Base-by-base conservation (phyloP, 441 rosid species). In the Erodium moschatum region DNA sequence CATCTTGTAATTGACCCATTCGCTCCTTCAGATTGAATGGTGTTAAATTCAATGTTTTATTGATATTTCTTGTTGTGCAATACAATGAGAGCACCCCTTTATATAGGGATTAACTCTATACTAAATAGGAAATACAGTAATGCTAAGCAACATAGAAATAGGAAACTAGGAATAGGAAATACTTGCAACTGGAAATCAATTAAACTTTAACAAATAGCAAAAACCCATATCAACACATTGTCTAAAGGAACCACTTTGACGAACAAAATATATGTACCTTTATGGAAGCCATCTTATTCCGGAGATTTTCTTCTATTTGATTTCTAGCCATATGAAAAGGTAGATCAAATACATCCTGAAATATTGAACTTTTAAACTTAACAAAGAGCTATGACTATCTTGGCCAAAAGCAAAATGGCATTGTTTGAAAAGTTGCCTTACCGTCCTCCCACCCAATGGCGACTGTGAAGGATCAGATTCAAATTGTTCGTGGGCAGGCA, bases 241-340 rank as follows among this genome's bases (percentile, higher is more conserved):
- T 27, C 44, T 15, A 33, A 7, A 11, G 3, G 19, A 48, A 7
- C n/a, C 31, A 66, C 50, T 40, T 35, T 50, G 12, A 67, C 24
- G 21, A 48, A 9, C 21, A 68, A 50, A 71, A 16, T 54, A 4
- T 64, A 48, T 40, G 16, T 77, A 94, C 99, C 87, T 94, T 94
- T 75, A 94, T 89, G 70, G 97, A 91, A 72, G 97, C 83, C 96
- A 94, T 91, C 83, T 94, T 94, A 69, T 81, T 87, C 66, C 97
- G 85, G 58, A 94, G 90, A 77, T 87, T 91, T 81, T 91, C 97
- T 82, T 94, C 99, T 77, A 94, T 94, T 79, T 94, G 97, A 81
- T 88, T 89, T 85, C 99, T 87, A 71, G 90, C 99, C 92, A 89
- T 87, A 77, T 81, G 94, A 69, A 85, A 82, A 63, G 97, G 99